Evolutionary conservation across 108 stramenopile genomes (phyloP), one percentile per base, ranked within the genome.

Genomic region (Pseudonitzschia multiseries): DNA sequence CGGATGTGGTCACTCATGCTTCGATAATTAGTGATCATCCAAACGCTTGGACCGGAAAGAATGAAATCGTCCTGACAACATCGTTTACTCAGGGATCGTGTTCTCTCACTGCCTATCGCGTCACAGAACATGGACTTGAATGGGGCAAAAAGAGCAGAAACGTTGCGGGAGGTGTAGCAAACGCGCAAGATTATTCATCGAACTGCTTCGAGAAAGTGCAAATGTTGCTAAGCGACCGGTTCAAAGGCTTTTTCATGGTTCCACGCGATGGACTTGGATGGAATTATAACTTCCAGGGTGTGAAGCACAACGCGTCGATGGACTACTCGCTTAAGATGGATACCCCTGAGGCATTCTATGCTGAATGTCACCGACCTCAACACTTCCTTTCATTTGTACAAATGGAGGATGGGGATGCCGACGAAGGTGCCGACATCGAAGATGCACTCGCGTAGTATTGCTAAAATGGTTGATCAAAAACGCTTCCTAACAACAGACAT

Each of bases 281-380:
- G 99, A 99, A 99, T 78, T 99, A 97, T 82, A 98, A 98, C 83
- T 98, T 99, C 83, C 97, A 97, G 87, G 99, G 98, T 43, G 97
- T 98, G 43, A 98, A 96, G 76, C 97, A 96, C 83, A 88, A 80
- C 42, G 76, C 71, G 22, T 87, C 88, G 32, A 98, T 98, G 98
- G 86, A 96, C 51, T 99, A 98, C 48, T 52, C 77, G 36, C 76
- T 99, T 71, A 93, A 89, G 69, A 85, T 98, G 74, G 98, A 93
- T 74, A 81, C 81, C 53, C 95, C 95, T 8, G 88, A 93, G 71
- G 83, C 81, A 46, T 99, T 98, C 73, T 99, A 99, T 71, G 91
- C 95, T 33, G 98, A 98, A 78, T 84, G 87, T 63, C 99, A 99
- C 72, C 88, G 99, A 20, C 98, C 99, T 50, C 93, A 95, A 50